Evolutionary conservation across 306 rosid genomes (phyloP).

Genomic region (Erythrophleum fordii): DNA sequence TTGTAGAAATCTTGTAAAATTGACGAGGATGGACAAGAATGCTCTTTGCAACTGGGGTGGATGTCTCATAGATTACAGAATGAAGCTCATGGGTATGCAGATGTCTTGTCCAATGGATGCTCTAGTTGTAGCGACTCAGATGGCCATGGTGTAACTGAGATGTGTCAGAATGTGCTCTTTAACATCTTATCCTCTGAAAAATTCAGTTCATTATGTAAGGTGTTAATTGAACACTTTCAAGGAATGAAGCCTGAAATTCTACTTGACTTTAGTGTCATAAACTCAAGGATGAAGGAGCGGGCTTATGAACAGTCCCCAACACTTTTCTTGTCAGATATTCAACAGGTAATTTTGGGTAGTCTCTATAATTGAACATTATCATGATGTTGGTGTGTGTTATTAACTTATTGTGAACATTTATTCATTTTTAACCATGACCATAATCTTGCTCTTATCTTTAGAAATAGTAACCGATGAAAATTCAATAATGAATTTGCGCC

Average conservation of each 20-base stretch:
- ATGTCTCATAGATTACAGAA: slow-evolving; percentile 49
- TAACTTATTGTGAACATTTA: neutral
- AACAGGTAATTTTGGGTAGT: slow-evolving; percentile 61
- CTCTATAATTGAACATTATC: neutral
- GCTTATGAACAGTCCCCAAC: slow-evolving; percentile 68
- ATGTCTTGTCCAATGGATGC: slow-evolving; percentile 51
- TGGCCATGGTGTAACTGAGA: slow-evolving; percentile 41
- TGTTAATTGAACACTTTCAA: slow-evolving; percentile 63
- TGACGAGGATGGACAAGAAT: slow-evolving; percentile 48
- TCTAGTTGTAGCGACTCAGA: slow-evolving; percentile 50
- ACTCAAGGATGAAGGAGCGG: slow-evolving; percentile 71
- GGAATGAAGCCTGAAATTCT: slow-evolving; percentile 68
- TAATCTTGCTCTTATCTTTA: neutral
- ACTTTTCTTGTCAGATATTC: slow-evolving; percentile 82
- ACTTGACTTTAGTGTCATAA: slow-evolving; percentile 69
- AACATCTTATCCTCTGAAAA: slow-evolving; percentile 66
- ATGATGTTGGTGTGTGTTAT: neutral
- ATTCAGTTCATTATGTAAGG: slow-evolving; percentile 67
- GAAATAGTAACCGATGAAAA: neutral
- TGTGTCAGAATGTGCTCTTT: slow-evolving; percentile 58
- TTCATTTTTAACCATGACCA: neutral
- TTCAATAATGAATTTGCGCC: neutral
- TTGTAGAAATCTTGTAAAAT: slow-evolving; percentile 55
- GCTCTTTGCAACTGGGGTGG: slow-evolving; percentile 40
- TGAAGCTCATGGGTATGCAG: slow-evolving; percentile 51